These are phyloP conservation scores for Emmonsia crescens DNA, from an alignment of 2,329 filamentous ascomycete species.

Conservation along the genomic window DNA sequence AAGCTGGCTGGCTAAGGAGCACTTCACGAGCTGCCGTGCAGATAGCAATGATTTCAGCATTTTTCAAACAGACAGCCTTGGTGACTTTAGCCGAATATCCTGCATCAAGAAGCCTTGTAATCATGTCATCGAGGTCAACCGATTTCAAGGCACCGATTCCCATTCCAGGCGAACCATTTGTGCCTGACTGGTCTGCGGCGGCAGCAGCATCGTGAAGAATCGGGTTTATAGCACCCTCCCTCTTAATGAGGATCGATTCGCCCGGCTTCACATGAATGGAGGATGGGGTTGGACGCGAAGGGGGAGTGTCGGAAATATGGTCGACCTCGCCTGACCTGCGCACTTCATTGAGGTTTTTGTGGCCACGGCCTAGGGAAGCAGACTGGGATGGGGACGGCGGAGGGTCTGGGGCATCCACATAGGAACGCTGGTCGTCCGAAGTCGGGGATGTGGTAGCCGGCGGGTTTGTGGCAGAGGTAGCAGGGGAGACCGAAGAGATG, in stretches of 20 bases:
- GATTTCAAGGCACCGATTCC: slow-evolving; percentile 86
- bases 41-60: slow-evolving; percentile 91
- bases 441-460: slow-evolving; percentile 27
- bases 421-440: slow-evolving; percentile 33
- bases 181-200: slow-evolving; percentile 24
- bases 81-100: slow-evolving; percentile 95
- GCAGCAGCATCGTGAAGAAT: slow-evolving; percentile 41
- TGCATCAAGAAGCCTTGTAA: slow-evolving; percentile 84
- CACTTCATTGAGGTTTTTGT: slow-evolving; percentile 68
- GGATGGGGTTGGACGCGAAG: slow-evolving; percentile 52
- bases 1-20: slow-evolving; percentile 80
- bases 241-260: slow-evolving; percentile 81
- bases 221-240: slow-evolving; percentile 59
- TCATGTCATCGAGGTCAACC: slow-evolving; percentile 93
- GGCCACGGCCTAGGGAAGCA: slow-evolving; percentile 58
- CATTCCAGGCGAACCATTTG: slow-evolving; percentile 48
- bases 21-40: slow-evolving; percentile 82
- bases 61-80: slow-evolving; percentile 93
- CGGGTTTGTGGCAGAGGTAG: slow-evolving; percentile 12
- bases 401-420: slow-evolving; percentile 42
- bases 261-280: slow-evolving; percentile 58
- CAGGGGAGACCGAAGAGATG: slow-evolving; percentile 19
- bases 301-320: slow-evolving; percentile 83
- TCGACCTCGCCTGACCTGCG: slow-evolving; percentile 86
- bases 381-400: slow-evolving; percentile 86